Conservation (phyloP, 2,329 filamentous ascomycete species). For the Colletotrichum australisinense region DNA sequence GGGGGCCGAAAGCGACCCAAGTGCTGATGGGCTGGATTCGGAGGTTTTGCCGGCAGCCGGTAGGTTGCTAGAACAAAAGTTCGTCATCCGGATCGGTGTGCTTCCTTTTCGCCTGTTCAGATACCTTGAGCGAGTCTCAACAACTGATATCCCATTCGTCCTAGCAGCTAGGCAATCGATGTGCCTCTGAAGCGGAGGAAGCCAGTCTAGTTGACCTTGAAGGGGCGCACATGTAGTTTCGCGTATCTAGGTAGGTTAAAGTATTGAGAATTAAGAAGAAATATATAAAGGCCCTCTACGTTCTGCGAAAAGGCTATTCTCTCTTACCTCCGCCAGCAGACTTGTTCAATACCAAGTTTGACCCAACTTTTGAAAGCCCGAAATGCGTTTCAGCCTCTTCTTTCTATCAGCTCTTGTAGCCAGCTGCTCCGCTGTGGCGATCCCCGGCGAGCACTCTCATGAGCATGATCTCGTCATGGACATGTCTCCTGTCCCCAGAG, state of each 20-base stretch:
- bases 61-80: neutral
- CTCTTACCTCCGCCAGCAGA: too few species aligned
- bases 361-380: too few species aligned
- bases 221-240: too few species aligned
- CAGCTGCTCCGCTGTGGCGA: neutral
- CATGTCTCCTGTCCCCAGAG: constrained; percentile 1
- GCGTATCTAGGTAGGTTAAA: neutral
- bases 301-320: neutral
- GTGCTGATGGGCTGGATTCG: neutral
- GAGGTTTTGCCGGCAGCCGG: neutral
- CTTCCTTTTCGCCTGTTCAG: neutral
- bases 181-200: neutral
- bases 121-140: neutral
- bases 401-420: constrained; percentile 44
- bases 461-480: neutral
- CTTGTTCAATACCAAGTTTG: too few species aligned
- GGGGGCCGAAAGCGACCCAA: neutral
- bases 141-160: too few species aligned
- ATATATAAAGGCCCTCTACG: neutral
- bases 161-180: neutral
- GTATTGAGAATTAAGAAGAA: neutral
- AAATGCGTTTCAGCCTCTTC: constrained; percentile 47
- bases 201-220: neutral
- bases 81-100: neutral
- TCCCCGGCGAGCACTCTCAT: neutral